Evolutionary conservation across 257 asterid genomes (phyloP), one percentile per base, ranked within the genome.

Genomic region (Solanum lycopersicoides): DNA sequence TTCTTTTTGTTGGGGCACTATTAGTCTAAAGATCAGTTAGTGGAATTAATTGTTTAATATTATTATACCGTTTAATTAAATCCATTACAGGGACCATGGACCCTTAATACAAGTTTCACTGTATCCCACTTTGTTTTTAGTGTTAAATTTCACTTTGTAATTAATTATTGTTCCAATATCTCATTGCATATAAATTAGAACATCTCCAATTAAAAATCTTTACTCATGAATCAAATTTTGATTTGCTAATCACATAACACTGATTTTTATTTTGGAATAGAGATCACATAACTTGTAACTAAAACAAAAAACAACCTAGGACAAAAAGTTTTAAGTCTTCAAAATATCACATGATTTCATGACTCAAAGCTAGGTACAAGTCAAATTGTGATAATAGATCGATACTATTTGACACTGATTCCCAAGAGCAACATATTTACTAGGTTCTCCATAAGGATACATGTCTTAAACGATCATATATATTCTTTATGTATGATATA

Each of bases 1-100:
- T 94, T 85, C 93, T 91, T 92, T 56, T 95, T 93, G 95, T 92
- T 93, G 95, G 93, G 91, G 94, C 95, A 93, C 94, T 91, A 94
- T 47, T 16, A 93, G 95, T 95, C 94, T 92, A 88, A 90, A 87
- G 83, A 28, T 28, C 30, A 87, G 92, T 91, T 90, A 92, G 98
- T 93, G 95, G 95, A 74, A 88, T 87, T 88, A 83, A 87, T 93
- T 34, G 30, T 88, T 87, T 84, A 84, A 85, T 69, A 79, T n/a
- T 59, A 20, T 83, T 59, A 20, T 83, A 23, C 80, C 79, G 59
- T 30, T 42, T 28, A 28, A 28, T 28, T 28, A 28, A 28, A 28
- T 28, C 73, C 5, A 89, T 53, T 63, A 53, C 18, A 53, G 28
- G 34, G 83, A 83, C 83, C 83, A 84, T 77, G 88, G 88, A 45